Conservation (phyloP, 2,329 filamentous ascomycete species). For the Chalaropsis ovoidea region DNA sequence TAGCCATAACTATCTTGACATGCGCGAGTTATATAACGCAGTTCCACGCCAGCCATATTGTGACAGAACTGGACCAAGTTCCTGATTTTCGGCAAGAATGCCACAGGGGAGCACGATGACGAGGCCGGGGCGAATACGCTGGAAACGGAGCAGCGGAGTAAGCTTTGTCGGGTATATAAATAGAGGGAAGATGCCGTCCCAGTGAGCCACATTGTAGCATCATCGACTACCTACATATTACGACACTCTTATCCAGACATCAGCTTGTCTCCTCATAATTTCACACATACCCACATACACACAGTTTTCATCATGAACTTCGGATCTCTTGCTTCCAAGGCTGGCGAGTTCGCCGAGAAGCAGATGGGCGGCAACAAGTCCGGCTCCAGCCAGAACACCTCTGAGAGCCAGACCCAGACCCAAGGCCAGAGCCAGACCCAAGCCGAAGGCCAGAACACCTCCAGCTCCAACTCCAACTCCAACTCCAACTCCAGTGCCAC, state of each 20-base stretch:
- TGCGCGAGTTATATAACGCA: neutral
- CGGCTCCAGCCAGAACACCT: conserved; percentile 16
- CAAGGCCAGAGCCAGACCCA: neutral
- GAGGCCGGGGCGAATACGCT: neutral
- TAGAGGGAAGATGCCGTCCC: neutral
- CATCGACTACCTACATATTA: neutral
- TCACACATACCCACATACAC: neutral
- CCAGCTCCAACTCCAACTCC: neutral
- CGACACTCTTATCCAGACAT: neutral
- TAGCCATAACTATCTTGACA: neutral
- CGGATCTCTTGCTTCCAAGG: conserved; percentile 27
- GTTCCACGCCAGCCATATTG: neutral
- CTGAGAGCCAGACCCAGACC: conserved; percentile 3
- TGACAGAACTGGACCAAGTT: neutral
- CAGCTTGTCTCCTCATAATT: neutral
- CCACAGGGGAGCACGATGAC: neutral
- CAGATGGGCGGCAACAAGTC: conserved; percentile 16
- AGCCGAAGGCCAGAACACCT: conserved; percentile 1
- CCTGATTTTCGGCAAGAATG: neutral
- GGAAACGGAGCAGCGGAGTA: neutral
- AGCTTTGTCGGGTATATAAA: neutral
- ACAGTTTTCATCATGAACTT: conserved; percentile 28
- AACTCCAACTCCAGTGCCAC: neutral
- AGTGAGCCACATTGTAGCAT: neutral
- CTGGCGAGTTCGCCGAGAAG: conserved; percentile 27